These are phyloP conservation scores for Medicago lupulina DNA, from an alignment of 306 rosid genomes.

Conservation along the genomic window DNA sequence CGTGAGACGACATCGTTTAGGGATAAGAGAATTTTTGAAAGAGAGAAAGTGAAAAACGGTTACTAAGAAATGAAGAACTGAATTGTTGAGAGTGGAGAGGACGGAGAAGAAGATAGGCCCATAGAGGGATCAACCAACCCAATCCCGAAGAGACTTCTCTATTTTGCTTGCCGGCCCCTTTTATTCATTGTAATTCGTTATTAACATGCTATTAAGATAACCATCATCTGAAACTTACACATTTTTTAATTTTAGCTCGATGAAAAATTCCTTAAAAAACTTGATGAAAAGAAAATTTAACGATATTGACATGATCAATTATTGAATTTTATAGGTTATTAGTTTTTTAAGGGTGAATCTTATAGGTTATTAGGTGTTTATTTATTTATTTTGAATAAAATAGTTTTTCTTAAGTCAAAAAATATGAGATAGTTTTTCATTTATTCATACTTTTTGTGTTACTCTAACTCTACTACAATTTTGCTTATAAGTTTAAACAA, in stretches of 20 bases:
- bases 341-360: no score
- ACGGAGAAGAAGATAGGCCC: constrained; percentile 25
- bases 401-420: not conserved
- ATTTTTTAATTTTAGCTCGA: no score
- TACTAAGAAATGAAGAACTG: not conserved
- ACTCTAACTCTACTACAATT: not conserved
- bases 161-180: constrained; percentile 11
- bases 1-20: constrained; percentile 31
- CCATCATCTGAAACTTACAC: no score
- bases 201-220: no score
- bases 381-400: not conserved
- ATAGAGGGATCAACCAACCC: constrained; percentile 3
- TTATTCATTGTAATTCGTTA: not conserved
- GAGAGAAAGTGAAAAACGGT: not conserved
- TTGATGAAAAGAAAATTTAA: no score
- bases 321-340: no score
- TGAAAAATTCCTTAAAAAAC: no score
- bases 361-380: no score
- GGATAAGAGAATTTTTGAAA: not conserved
- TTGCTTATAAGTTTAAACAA: not conserved
- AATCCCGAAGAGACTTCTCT: constrained; percentile 7
- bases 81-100: not conserved
- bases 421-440: not conserved
- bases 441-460: not conserved
- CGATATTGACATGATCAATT: no score